Base-by-base conservation (phyloP, 2,329 filamentous ascomycete species). In the Trichoderma arundinaceum region DNA sequence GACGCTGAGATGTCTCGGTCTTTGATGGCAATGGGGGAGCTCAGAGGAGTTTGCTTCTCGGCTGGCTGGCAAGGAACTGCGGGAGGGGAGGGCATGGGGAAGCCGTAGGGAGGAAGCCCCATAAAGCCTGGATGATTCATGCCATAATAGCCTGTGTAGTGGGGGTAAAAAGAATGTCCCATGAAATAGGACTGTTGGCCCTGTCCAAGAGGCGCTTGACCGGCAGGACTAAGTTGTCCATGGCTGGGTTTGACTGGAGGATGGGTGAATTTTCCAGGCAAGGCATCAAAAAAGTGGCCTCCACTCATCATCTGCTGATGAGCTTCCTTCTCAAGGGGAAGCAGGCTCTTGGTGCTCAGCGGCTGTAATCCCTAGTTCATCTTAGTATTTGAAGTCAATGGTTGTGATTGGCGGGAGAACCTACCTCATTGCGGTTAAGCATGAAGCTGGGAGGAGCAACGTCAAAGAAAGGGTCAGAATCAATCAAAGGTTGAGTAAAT, bases 51-150 rank as follows among this genome's bases (percentile, higher is more conserved):
- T 3, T 32, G 28, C 33, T 51, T 22, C 2, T 59, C 43, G 2
- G 13, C 32, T 15, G 32, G 12, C 17, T 35, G 28, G 41, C 8
- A 13, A 9, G 28, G 33, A 13, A 4, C 22, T 28, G 5, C n/a
- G 3, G 57, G 57, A 32, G 57, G 44, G 13, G 59, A 32, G 7
- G 58, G 46, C 58, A 61, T 43, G 33, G 59, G 3, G 49, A 63
- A 38, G 32, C 33, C 32, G 13, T 38, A 32, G 7, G 57, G 33
- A n/a, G 57, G 33, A 4, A 46, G 49, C 3, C 48, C n/a, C n/a
- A 62, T 35, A 15, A 28, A 28, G 22, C n/a, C 28, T n/a, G 48
- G 3, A 7, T 62, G 59, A 4, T 10, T 15, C 17, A 44, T 22
- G 28, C 32, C 51, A 33, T 38, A 38, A 6, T 46, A 54, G 7